These are phyloP conservation scores for Saussurea involucrata DNA, from an alignment of 129 eudicot species.

Conservation along the genomic window DNA sequence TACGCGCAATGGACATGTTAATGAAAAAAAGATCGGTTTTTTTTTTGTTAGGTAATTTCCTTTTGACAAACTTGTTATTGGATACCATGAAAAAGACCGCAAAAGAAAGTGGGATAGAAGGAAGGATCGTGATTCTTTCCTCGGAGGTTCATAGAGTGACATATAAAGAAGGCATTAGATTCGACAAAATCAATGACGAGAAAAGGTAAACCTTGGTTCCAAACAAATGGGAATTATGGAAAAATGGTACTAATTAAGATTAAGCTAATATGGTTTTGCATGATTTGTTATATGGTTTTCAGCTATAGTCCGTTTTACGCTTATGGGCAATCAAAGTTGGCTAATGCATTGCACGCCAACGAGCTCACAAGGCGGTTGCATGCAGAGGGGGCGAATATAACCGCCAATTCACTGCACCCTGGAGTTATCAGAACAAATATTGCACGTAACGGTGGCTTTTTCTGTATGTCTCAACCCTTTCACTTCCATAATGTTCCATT, in stretches of 20 bases:
- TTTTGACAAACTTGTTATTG: conserved; percentile 78
- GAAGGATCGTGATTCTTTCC: conserved; percentile 84
- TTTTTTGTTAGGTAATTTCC: conserved; percentile 69
- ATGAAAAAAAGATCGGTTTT: not conserved
- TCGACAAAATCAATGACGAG: conserved; percentile 73
- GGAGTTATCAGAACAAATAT: conserved; percentile 60
- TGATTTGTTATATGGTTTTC: conserved; percentile 24
- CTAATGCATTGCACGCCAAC: conserved; percentile 67
- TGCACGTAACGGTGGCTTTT: conserved; percentile 38
- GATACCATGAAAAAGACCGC: conserved; percentile 85
- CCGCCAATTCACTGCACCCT: conserved; percentile 67
- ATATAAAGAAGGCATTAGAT: conserved; percentile 69
- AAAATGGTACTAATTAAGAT: not conserved
- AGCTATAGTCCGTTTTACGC: conserved; percentile 53
- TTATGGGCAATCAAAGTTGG: conserved; percentile 94
- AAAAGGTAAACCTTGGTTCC: conserved; percentile 42
- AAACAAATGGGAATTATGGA: not conserved
- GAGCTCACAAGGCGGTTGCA: conserved; percentile 68
- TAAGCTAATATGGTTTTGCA: not conserved
- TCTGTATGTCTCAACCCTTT: conserved; percentile 21
- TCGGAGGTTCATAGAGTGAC: conserved; percentile 62
- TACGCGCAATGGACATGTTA: not conserved
- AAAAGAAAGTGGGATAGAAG: conserved; percentile 61
- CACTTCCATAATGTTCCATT: conserved; percentile 3
- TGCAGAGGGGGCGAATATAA: conserved; percentile 64